Conservation (phyloP, 139 green algal genomes). For the Ettlia oleoabundans region DNA sequence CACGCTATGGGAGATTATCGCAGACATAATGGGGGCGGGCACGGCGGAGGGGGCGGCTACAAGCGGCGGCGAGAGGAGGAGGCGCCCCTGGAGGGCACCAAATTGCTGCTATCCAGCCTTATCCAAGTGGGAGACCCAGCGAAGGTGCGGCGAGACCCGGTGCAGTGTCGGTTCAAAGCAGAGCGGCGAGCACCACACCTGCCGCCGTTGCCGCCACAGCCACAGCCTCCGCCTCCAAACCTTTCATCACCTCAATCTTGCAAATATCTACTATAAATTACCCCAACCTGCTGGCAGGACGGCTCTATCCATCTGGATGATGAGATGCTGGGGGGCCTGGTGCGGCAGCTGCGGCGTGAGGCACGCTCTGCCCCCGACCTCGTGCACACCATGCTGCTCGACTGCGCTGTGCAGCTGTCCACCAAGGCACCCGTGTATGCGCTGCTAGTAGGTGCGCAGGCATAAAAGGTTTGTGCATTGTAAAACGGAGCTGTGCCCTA, state of each 20-base stretch:
- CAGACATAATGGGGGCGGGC: neutral
- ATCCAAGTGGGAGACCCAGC: constrained; percentile 38
- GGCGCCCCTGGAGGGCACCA: constrained; percentile 6
- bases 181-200: neutral
- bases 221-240: neutral
- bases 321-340: constrained; percentile 5
- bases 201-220: constrained; percentile 1
- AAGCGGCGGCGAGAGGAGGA: constrained; percentile 42
- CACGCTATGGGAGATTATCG: constrained; percentile 26
- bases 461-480: too few relatives aligned
- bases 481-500: too few relatives aligned
- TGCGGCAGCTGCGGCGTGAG: constrained; percentile 29
- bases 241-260: too few relatives aligned
- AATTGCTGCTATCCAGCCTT: constrained; percentile 29
- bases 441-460: constrained; percentile 68
- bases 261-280: too few relatives aligned
- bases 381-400: constrained; percentile 58
- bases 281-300: neutral
- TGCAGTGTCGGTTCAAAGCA: neutral
- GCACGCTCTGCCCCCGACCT: neutral
- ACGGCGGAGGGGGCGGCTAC: neutral
- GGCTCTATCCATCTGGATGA: constrained; percentile 19
- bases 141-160: neutral
- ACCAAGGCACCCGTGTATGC: constrained; percentile 80
- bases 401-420: constrained; percentile 73